Conservation (phyloP, 768 basidiomycete species). For the Glaciozyma antarctica region DNA sequence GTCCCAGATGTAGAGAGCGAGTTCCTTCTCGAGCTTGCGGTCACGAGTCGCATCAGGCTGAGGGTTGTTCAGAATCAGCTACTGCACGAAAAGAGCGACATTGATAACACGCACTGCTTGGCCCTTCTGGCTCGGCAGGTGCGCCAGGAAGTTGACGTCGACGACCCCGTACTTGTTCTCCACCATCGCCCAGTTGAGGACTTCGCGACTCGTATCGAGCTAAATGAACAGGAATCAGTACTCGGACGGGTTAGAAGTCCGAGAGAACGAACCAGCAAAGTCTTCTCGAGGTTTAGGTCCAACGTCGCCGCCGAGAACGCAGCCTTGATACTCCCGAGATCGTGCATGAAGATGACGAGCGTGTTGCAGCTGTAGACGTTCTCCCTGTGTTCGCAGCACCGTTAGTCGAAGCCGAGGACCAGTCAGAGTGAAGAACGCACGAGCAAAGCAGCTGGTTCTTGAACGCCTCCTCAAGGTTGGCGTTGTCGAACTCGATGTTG, state of each 20-base stretch:
- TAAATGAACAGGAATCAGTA: slow-evolving; percentile 39
- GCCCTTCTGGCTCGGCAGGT: slow-evolving; percentile 33
- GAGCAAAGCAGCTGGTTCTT: slow-evolving; percentile 79
- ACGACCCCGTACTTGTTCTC: slow-evolving; percentile 60
- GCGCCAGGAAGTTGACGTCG: slow-evolving; percentile 67
- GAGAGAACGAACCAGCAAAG: slow-evolving; percentile 58
- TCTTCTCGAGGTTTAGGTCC: slow-evolving; percentile 67
- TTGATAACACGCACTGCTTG: slow-evolving; percentile 17
- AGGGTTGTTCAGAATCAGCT: slow-evolving; percentile 40
- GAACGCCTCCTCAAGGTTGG: slow-evolving; percentile 60
- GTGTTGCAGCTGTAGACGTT: slow-evolving; percentile 66
- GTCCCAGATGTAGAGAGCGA: slow-evolving; percentile 86
- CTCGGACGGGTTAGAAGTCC: no score
- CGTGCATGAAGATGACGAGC: slow-evolving; percentile 79
- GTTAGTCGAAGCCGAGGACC: slow-evolving; percentile 1
- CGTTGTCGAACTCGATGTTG: slow-evolving; percentile 31
- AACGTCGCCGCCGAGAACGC: slow-evolving; percentile 47
- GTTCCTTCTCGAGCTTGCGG: slow-evolving; percentile 42
- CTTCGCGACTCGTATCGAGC: slow-evolving; percentile 73
- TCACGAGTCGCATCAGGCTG: slow-evolving; percentile 31
- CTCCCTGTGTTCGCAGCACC: slow-evolving; percentile 44
- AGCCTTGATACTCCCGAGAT: slow-evolving; percentile 82
- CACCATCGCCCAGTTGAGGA: slow-evolving; percentile 63
- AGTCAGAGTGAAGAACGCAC: slow-evolving; percentile 46
- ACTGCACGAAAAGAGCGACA: slow-evolving; percentile 33